Evolutionary conservation across 2,329 filamentous ascomycete genomes (phyloP).

Genomic region (Zymoseptoria brevis): DNA sequence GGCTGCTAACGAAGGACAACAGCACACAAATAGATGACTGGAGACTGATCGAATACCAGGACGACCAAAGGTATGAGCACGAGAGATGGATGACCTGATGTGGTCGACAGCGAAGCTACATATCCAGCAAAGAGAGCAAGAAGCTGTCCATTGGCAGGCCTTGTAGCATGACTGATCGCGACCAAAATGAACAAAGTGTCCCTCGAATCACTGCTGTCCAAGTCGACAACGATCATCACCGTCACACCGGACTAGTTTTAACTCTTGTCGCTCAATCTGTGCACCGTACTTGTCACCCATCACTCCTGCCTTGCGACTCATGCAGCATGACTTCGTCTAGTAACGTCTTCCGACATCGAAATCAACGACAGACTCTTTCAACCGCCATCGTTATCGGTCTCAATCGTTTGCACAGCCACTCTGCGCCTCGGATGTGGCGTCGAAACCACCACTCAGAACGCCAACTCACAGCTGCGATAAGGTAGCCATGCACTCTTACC

Average conservation of each 20-base stretch:
- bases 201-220: not conserved
- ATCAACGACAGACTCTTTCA: not conserved
- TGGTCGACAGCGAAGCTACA: not conserved
- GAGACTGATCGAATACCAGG: not conserved
- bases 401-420: not conserved
- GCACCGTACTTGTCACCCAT: too few species aligned
- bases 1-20: not conserved
- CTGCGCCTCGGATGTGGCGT: not conserved
- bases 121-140: not conserved
- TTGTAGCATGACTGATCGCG: not conserved
- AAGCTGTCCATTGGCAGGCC: not conserved
- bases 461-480: not conserved
- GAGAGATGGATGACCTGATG: not conserved
- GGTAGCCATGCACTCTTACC: not conserved
- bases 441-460: not conserved
- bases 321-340: not conserved
- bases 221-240: too few species aligned
- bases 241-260: too few species aligned
- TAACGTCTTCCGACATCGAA: not conserved
- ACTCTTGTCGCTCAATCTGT: too few species aligned
- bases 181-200: not conserved
- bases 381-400: not conserved
- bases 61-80: not conserved
- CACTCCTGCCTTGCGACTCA: not conserved
- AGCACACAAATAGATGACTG: not conserved